A percentile compares a stretch with the other conserved stretches of the same genome.
Conservation (phyloP, 1,284 basidiomycete species). For the Jaminaea rosea region DNA sequence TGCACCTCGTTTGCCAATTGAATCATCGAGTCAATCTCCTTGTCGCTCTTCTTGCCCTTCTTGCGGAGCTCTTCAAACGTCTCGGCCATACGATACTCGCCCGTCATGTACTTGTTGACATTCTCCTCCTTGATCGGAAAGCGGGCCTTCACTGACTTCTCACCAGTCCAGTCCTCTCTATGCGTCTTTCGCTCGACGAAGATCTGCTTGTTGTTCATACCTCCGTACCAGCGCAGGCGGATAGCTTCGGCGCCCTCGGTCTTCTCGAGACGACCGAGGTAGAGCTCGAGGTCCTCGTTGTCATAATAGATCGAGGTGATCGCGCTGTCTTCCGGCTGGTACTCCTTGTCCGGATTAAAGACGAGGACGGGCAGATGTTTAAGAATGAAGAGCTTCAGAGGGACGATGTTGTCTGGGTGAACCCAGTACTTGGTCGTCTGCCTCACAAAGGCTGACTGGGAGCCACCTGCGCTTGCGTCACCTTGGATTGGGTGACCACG, state of each 20-base stretch:
- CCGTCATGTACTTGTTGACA: slow-evolving; percentile 81
- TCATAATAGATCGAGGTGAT: slow-evolving; percentile 83
- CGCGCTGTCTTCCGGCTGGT: slow-evolving; percentile 74
- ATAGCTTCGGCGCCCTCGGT: slow-evolving; percentile 97
- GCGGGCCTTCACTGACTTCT: slow-evolving; percentile 96
- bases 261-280: slow-evolving; percentile 93
- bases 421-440: slow-evolving; percentile 99
- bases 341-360: slow-evolving; percentile 92
- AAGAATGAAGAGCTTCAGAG: slow-evolving; percentile 89
- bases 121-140: slow-evolving; percentile 94
- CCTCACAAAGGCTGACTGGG: slow-evolving; percentile 88
- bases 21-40: slow-evolving; percentile 88
- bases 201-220: slow-evolving; percentile 64
- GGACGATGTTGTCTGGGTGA: slow-evolving; percentile 65
- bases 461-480: slow-evolving; percentile 86
- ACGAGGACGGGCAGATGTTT: slow-evolving; percentile 68
- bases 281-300: slow-evolving; percentile 92
- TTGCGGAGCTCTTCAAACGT: slow-evolving; percentile 81
- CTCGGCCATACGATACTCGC: slow-evolving; percentile 85
- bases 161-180: slow-evolving; percentile 97
- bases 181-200: slow-evolving; percentile 99
- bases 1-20: slow-evolving; percentile 94
- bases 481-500: slow-evolving; percentile 87
- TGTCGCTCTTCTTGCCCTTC: slow-evolving; percentile 88
- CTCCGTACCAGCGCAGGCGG: slow-evolving; percentile 96